A percentile compares a stretch with the other conserved stretches of the same genome.
Conservation (phyloP, 148 eudicot species). For the Fagopyrum esculentum region DNA sequence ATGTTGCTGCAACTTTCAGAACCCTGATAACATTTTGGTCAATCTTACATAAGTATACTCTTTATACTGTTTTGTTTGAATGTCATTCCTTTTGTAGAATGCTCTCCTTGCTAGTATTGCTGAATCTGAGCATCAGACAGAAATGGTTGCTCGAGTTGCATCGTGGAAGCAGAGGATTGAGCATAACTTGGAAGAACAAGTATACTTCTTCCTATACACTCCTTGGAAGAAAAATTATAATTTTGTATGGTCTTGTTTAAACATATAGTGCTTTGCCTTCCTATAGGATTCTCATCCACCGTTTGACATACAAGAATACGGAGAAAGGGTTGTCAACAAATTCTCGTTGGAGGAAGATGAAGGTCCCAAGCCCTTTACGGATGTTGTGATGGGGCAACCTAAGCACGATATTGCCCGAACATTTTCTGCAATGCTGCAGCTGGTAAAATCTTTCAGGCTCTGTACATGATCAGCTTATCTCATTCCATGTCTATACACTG, state of each 20-base stretch:
- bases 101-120: constrained; percentile 77
- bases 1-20: not conserved
- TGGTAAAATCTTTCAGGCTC: constrained; percentile 37
- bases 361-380: constrained; percentile 40
- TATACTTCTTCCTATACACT: constrained; percentile 13
- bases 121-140: constrained; percentile 79
- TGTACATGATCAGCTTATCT: not conserved
- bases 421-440: constrained; percentile 83
- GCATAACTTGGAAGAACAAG: constrained; percentile 74
- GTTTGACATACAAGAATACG: constrained; percentile 81
- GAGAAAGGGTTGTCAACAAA: constrained; percentile 57
- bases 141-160: constrained; percentile 79
- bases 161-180: constrained; percentile 91
- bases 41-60: not conserved
- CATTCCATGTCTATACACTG: not conserved
- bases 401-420: constrained; percentile 86
- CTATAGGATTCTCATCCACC: constrained; percentile 78
- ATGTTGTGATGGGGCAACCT: constrained; percentile 67
- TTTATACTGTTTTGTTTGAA: not conserved
- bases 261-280: constrained; percentile 4
- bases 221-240: not conserved
- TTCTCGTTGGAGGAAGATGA: constrained; percentile 36
- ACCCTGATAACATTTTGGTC: not conserved
- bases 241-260: constrained; percentile 1
- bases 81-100: constrained; percentile 43